Evolutionary conservation across 192 early-diverging fungal genomes (phyloP).

Genomic region (Lobosporangium transversale): DNA sequence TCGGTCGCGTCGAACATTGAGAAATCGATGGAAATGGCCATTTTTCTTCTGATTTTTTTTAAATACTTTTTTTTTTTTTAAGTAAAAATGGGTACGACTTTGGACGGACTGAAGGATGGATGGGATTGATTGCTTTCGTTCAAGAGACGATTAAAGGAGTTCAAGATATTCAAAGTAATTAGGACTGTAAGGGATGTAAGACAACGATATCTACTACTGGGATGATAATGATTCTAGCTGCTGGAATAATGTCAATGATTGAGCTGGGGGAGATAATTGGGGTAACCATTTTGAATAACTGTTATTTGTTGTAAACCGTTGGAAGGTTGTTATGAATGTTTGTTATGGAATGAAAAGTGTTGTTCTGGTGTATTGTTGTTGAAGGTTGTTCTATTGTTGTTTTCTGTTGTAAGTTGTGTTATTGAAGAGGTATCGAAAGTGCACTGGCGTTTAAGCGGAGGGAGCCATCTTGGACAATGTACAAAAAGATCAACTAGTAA

Average conservation of each 20-base stretch:
- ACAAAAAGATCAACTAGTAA: constrained; percentile 8
- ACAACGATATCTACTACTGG: constrained; percentile 27
- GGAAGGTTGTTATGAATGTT: constrained; percentile 23
- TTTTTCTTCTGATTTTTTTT: constrained; percentile 10
- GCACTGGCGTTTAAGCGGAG: constrained; percentile 47
- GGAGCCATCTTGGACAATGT: constrained; percentile 47
- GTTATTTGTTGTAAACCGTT: constrained; percentile 41
- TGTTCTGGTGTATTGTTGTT: constrained; percentile 17
- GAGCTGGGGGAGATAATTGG: constrained; percentile 40
- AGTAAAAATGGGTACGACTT: too few species aligned
- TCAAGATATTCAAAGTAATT: constrained; percentile 11
- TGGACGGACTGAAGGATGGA: too few species aligned
- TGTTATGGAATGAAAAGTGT: constrained; percentile 12
- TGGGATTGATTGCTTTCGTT: neutral
- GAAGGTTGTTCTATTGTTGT: constrained; percentile 24
- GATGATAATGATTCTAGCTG: constrained; percentile 18
- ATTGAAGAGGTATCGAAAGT: constrained; percentile 38
- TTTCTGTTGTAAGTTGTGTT: constrained; percentile 23
- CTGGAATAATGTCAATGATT: constrained; percentile 36
- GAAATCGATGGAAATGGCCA: constrained; percentile 50
- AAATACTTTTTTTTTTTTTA: too few species aligned
- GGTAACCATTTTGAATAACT: constrained; percentile 41
- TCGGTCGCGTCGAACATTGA: constrained; percentile 46
- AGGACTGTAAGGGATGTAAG: constrained; percentile 50
- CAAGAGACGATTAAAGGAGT: neutral